Conservation (phyloP, 495 filamentous ascomycete genomes). For the Penicillium dipodomyicola region DNA sequence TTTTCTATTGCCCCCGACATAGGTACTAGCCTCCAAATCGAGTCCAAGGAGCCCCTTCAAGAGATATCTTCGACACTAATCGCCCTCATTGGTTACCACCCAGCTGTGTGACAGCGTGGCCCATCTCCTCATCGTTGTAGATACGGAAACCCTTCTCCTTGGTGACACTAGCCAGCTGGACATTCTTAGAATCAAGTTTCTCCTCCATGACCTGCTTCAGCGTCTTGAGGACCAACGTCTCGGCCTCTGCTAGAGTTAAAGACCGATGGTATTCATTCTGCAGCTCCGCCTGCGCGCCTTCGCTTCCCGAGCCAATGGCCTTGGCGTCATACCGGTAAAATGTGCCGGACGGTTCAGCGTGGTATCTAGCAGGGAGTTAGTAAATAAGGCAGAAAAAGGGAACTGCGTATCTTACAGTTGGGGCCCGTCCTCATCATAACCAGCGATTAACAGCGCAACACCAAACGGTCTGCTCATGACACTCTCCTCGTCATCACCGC, state of each 20-base stretch:
- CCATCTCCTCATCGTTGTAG: slow-evolving; percentile 97
- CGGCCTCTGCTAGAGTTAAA: slow-evolving; percentile 86
- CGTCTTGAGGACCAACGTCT: slow-evolving; percentile 94
- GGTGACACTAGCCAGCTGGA: slow-evolving; percentile 95
- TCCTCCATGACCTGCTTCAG: slow-evolving; percentile 99
- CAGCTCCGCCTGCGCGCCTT: slow-evolving; percentile 95
- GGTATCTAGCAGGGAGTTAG: slow-evolving; percentile 58
- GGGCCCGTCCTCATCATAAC: slow-evolving; percentile 95
- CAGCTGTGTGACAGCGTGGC: slow-evolving; percentile 75
- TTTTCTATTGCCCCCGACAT: slow-evolving; percentile 34
- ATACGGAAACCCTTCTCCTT: slow-evolving; percentile 97
- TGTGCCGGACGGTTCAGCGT: slow-evolving; percentile 94
- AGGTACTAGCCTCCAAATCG: slow-evolving; percentile 13
- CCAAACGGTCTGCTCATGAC: slow-evolving; percentile 97
- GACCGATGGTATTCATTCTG: slow-evolving; percentile 99
- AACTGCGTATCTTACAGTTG: slow-evolving; percentile 61
- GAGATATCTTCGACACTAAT: slow-evolving; percentile 13
- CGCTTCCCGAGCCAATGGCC: slow-evolving; percentile 93
- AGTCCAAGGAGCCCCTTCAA: slow-evolving; percentile 1
- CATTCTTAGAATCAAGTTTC: slow-evolving; percentile 97
- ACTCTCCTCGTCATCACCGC: slow-evolving; percentile 95
- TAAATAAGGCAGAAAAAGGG: not conserved
- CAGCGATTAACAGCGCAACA: slow-evolving; percentile 93
- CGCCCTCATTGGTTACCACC: slow-evolving; percentile 42
- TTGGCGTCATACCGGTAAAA: slow-evolving; percentile 99